These are phyloP conservation scores for Plantago elongata DNA, from an alignment of 257 asterid genomes.

Conservation along the genomic window DNA sequence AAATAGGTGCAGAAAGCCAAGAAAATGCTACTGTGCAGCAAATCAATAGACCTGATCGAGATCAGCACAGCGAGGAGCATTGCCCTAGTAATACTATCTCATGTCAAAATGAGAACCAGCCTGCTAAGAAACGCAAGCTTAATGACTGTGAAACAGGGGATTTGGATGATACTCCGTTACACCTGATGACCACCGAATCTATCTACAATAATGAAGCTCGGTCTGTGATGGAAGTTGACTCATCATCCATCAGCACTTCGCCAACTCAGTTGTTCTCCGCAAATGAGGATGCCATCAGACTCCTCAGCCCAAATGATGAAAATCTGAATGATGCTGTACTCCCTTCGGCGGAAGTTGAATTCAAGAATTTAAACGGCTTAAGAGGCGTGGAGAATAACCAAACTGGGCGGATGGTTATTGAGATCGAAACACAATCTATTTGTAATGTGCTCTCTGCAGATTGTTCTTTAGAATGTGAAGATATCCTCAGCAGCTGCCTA, in stretches of 20 bases:
- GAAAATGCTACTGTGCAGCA: conserved; percentile 21
- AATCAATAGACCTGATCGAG: conserved; percentile 20
- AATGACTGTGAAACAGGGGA: conserved; percentile 18
- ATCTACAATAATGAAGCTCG: conserved; percentile 13
- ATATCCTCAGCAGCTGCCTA: conserved; percentile 12
- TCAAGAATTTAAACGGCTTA: conserved; percentile 18
- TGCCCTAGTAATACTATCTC: conserved; percentile 15
- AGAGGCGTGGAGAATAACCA: conserved; percentile 22
- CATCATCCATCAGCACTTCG: conserved; percentile 23
- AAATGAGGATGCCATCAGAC: conserved; percentile 7
- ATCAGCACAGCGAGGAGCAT: conserved; percentile 12
- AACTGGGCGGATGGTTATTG: conserved; percentile 17
- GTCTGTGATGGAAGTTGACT: conserved; percentile 34
- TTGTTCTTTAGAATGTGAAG: neutral
- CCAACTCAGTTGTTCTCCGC: conserved; percentile 23
- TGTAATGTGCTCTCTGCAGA: conserved; percentile 9
- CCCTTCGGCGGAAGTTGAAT: conserved; percentile 21
- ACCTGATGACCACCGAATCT: conserved; percentile 22
- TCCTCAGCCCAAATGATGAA: conserved; percentile 21
- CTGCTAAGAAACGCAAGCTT: conserved; percentile 26
- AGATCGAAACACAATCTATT: conserved; percentile 17
- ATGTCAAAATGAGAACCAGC: conserved; percentile 19
- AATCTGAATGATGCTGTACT: conserved; percentile 19
- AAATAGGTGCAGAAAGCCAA: conserved; percentile 32
- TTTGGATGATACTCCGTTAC: conserved; percentile 11